Evolutionary conservation across 2,329 filamentous ascomycete species (phyloP), one percentile per base, ranked within the genome.

Genomic region (Fusarium bulbicola): DNA sequence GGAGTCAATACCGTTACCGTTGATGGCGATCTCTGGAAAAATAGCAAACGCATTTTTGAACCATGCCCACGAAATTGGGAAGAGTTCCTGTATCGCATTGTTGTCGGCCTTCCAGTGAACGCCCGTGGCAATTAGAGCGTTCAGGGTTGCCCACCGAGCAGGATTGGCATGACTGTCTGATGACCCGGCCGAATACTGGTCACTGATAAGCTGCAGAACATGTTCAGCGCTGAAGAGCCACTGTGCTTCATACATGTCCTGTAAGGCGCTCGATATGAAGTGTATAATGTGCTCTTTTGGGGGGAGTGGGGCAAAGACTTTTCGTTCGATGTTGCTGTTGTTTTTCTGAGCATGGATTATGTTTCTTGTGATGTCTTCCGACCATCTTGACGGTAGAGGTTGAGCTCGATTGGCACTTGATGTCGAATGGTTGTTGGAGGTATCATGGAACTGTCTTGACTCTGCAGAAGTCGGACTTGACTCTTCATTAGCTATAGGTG

Each of bases 371-470:
- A 57, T 15, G 4, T 45, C 53, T 34, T 30, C 30, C 5, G 53
- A 16, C 53, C 53, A 57, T 57, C 16, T 16, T 20, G 28, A 26
- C 7, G 28, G 15, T 3, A 13, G 6, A 20, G 26, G 6, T 18
- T 32, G 52, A 18, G 7, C 15, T 32, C 2, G 16, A 10, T 11
- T 8, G 37, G 52, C 5, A 7, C 2, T 18, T 32, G 15, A 6
- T 24, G 11, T n/a, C 21, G 1, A 4, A 8, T 20, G 3, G n/a
- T 2, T 13, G 15, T 7, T 4, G 7, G 21, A n/a, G 9, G 7
- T 7, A 9, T 21, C 28, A 18, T 20, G 0, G 1, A 16, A 16
- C 2, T 21, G 6, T 30, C 28, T 4, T 6, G 12, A 4, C 2
- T 21, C 28, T 57, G 9, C 12, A n/a, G 37, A 18, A 32, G 0